Evolutionary conservation across 1,284 basidiomycete genomes (phyloP), one percentile per base, ranked within the genome.

Genomic region (Exsudoporus floridanus): DNA sequence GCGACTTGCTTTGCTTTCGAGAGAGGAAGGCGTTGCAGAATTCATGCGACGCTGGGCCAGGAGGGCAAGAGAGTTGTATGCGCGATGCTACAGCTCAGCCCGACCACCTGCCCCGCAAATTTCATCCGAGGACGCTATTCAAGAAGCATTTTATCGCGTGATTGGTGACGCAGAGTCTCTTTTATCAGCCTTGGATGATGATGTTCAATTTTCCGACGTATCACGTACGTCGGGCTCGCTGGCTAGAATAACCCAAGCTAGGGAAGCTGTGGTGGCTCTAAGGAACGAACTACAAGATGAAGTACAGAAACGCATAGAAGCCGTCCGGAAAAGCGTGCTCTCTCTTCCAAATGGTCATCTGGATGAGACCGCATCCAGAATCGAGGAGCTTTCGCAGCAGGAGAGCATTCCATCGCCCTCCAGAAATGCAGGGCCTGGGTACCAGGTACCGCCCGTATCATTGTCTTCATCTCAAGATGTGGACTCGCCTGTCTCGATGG

Each of bases 221-320:
- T 57, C 50, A 7, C 57, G 60, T n/a, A 59, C 37, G 43, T 55
- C 61, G 23, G 64, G 63, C 37, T 39, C 75, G 1, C 63, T 84
- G 19, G 84, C 81, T 1, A 75, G 88, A 34, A 72, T 88, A 3
- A 56, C 84, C 16, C 73, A 84, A 0, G 83, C 84, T 1, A 78
- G 86, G 59, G 77, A 79, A 30, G 76, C 85, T 0, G 79, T 90
- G 9, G 75, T 79, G 28, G 73, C 77, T 0, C 71, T 94, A 18
- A 76, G 80, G 21, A 74, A 74, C 43, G 90, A 94, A 64, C 69
- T 94, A 39, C 79, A 86, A 56, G 64, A 64, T 5, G 89, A 92
- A 70, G 81, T 79, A 21, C 77, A 80, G 55, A 77, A 77, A 57
- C 71, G 88, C 42, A 58, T 91, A 46, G 72, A 76, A 28, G 60